A percentile compares a stretch with the other conserved stretches of the same genome.
phyloP scores from a whole-genome alignment of 495 filamentous ascomycete genomes.

The Penicillium coprophilum region DNA sequence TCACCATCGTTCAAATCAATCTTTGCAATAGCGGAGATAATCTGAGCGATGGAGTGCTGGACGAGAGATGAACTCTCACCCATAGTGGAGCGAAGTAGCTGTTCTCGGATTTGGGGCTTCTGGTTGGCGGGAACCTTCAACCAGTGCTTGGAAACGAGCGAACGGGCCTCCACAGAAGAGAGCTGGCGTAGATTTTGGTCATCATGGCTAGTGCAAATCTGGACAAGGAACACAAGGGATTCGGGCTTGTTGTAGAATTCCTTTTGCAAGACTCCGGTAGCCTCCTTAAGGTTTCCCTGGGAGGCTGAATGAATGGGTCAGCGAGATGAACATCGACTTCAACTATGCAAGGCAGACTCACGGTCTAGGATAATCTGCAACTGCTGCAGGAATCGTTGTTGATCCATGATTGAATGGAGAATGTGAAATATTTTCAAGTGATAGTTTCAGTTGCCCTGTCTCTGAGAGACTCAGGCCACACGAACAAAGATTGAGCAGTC shows the following conservation, averaged over 20 bases:
- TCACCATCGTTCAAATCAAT: conserved; percentile 83
- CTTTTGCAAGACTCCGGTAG: conserved; percentile 85
- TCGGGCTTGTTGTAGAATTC: conserved; percentile 85
- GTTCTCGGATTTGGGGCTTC: conserved; percentile 75
- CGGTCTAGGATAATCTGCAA: conserved; percentile 73
- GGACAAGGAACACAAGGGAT: conserved; percentile 77
- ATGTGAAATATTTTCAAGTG: conserved; percentile 1
- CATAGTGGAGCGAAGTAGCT: conserved; percentile 78
- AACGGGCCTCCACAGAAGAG: conserved; percentile 82
- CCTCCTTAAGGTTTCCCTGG: conserved; percentile 70
- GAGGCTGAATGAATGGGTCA: conserved; percentile 32
- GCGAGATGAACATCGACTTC: neutral
- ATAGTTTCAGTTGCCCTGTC: conserved; percentile 23
- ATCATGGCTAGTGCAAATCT: conserved; percentile 75
- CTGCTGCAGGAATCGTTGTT: conserved; percentile 70
- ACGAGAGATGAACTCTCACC: conserved; percentile 70
- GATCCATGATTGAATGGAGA: conserved; percentile 57
- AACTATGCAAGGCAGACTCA: conserved; percentile 43
- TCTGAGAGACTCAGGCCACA: conserved; percentile 13
- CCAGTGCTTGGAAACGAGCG: conserved; percentile 88
- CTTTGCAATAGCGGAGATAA: conserved; percentile 83
- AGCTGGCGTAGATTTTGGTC: conserved; percentile 75
- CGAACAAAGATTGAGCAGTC: conserved; percentile 34
- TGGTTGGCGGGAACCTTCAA: conserved; percentile 55
- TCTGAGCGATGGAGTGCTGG: conserved; percentile 81